Evolutionary conservation across 139 green algal genomes (phyloP), one percentile per base, ranked within the genome.

Genomic region (Chlamydomonas sphaeroides): DNA sequence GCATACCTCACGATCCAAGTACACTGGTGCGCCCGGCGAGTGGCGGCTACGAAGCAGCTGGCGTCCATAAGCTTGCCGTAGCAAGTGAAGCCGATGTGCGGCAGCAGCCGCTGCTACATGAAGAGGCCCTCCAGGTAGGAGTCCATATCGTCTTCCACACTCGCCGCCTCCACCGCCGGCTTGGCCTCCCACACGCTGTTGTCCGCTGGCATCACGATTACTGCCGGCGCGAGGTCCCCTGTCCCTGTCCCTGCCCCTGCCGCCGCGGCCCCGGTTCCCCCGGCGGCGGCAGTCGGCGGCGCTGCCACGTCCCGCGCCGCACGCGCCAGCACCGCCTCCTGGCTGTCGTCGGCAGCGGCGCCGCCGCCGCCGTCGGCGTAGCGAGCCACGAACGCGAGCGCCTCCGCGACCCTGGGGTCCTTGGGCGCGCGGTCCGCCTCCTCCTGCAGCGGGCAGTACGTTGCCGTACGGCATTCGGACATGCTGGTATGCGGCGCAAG

Each of bases 91-190:
- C 14, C 17, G 48, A 56, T 56, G 20, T n/a, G n/a, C n/a, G n/a
- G n/a, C n/a, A 23, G 5, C 61, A 11, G 5, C 6, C 61, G 6
- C 42, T 5, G 25, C 82, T n/a, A 88, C 48, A 83, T 3, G 51
- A 90, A 90, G 72, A 90, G 69, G 0, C 39, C 79, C 6, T 88
- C 86, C 32, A 90, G 73, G 73, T 90, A 90, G 0, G 56, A 21
- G 7, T 90, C 86, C 65, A 90, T 85, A 14, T 90, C 83, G 10
- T 90, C 86, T 48, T 88, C 86, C 36, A 41, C 73, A 3, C 62
- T 90, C 0, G 70, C 65, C 0, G 17, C 28, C 59, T 85, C 83
- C 66, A 82, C 41, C 14, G 38, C 38, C 25, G 78, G 71, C 63
- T 90, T 90, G 18, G 51, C 18, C 70, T 90, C 86, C 82, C 82